Evolutionary conservation across 352 stramenopile genomes (phyloP).

Genomic region (Globisporangium spiculum): DNA sequence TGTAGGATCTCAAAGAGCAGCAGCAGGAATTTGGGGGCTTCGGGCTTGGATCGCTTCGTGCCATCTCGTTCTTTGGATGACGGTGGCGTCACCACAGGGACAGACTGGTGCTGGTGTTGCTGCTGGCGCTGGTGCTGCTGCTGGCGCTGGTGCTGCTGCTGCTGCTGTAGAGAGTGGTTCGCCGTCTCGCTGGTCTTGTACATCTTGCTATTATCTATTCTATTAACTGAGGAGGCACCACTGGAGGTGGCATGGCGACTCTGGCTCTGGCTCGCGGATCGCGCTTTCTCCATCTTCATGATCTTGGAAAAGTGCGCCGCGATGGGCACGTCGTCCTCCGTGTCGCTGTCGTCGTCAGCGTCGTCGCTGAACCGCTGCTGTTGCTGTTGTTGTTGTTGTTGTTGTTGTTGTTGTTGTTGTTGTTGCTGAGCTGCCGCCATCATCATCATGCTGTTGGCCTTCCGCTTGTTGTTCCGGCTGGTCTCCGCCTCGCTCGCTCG

Average conservation of each 20-base stretch:
- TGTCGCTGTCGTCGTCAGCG: slow-evolving; percentile 13
- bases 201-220: slow-evolving; percentile 9
- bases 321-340: slow-evolving; percentile 16
- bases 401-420: not conserved
- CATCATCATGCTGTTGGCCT: not conserved
- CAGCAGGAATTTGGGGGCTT: slow-evolving; percentile 52
- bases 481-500: not conserved
- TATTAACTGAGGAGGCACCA: slow-evolving; percentile 1
- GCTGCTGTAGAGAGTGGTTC: not conserved
- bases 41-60: slow-evolving; percentile 32
- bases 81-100: not conserved
- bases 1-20: slow-evolving; percentile 58
- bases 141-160: not conserved
- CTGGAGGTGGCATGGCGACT: not conserved
- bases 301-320: slow-evolving; percentile 13
- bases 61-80: slow-evolving; percentile 6
- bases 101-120: not conserved
- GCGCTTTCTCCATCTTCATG: slow-evolving; percentile 14
- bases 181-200: slow-evolving; percentile 1
- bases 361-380: slow-evolving; percentile 10
- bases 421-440: not conserved
- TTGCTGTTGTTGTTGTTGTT: not conserved
- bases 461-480: slow-evolving; percentile 4
- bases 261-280: not conserved
- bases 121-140: slow-evolving; percentile 7